Base-by-base conservation (phyloP, 164 flowering plant genomes). In the Malania oleifera region DNA sequence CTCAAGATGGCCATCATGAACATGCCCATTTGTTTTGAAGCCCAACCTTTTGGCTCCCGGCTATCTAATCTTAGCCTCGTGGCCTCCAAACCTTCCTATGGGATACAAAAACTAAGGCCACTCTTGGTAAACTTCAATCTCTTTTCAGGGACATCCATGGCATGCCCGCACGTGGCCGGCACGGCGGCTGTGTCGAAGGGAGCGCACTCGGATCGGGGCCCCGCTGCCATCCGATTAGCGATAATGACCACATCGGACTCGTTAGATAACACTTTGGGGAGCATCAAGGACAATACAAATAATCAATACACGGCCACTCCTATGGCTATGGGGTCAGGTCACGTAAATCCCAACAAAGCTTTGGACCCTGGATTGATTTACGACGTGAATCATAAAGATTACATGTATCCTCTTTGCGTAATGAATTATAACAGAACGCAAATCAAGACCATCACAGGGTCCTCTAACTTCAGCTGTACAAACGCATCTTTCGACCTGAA, bases 41-140 rank as follows among this genome's bases (percentile, higher is more conserved):
- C 91, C 95, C 10, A 91, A 87, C 59, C 17, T 84, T 14, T 58
- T 75, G 66, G 85, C 78, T 15, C 91, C 91, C 4, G 91, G 91
- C 0, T 46, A 57, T 0, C 25, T 53, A 2, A 64, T 85, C 20
- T 54, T 85, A 18, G 91, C 89, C 12, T 48, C 89, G 13, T 85
- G 87, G 87, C 65, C 87, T 6, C 37, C 18, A 17, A 73, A 61
- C 20, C 19, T 5, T 14, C 23, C 77, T 0, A 79, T 65, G 1
- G 44, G 50, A 0, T 40, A 2, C 0, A 22, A 59, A 6, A 39
- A 51, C 10, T 60, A 1, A 37, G 41, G 25, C 15, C n/a, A 0
- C 12, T 77, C 19, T 80, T 18, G 25, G 72, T 66, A 24, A 54
- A 73, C 38, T 86, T 75, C 74, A 77, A 78, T 54, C 19, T 88